phyloP scores from a whole-genome alignment of 2,329 filamentous ascomycete genomes.

The Zymoseptoria ardabiliae region DNA sequence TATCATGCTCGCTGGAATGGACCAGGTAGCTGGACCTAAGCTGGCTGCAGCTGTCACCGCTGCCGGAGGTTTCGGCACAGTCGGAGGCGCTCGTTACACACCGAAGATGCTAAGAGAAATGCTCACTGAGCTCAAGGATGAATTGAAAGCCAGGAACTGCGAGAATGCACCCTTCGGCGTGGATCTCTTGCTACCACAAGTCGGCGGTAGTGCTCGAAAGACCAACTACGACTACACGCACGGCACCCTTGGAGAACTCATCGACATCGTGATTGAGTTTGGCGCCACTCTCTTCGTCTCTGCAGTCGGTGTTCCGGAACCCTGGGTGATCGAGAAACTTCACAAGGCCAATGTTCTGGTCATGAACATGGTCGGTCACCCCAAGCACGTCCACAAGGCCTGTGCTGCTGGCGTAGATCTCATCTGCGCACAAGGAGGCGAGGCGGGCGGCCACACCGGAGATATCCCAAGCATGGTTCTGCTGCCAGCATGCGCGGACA shows the following conservation, averaged over 20 bases:
- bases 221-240: constrained; percentile 94
- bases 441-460: constrained; percentile 72
- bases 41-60: constrained; percentile 93
- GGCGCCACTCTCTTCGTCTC: constrained; percentile 89
- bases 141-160: constrained; percentile 53
- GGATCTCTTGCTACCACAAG: constrained; percentile 83
- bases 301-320: constrained; percentile 84
- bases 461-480: constrained; percentile 84
- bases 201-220: constrained; percentile 86
- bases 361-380: constrained; percentile 99
- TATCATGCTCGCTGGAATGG: constrained; percentile 92
- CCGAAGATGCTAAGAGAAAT: constrained; percentile 93
- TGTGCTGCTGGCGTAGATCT: constrained; percentile 84
- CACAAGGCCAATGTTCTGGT: constrained; percentile 81
- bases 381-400: constrained; percentile 95
- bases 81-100: constrained; percentile 88
- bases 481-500: constrained; percentile 81
- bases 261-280: constrained; percentile 85
- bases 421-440: constrained; percentile 94
- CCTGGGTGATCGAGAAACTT: constrained; percentile 76
- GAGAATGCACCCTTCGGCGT: constrained; percentile 93
- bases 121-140: constrained; percentile 84
- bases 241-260: constrained; percentile 82
- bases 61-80: constrained; percentile 88
- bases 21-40: constrained; percentile 91